Evolutionary conservation across 257 asterid genomes (phyloP).

Genomic region (Nicotiana obtusifolia): DNA sequence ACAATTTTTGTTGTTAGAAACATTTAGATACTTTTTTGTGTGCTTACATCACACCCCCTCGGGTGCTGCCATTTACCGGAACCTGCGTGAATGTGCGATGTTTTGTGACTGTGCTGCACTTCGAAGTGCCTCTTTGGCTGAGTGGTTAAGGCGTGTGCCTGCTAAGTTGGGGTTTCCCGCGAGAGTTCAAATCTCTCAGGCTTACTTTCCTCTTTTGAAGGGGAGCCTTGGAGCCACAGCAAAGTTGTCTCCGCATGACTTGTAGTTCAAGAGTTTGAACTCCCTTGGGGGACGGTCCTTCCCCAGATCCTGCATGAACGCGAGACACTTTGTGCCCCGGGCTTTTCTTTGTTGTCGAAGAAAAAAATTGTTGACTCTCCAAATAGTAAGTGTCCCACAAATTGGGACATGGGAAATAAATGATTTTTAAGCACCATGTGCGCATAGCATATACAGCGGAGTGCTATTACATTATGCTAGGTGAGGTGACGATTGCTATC

Average conservation of each 20-base stretch:
- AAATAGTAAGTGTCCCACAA: neutral
- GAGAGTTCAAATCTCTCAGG: conserved; percentile 98
- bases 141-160: conserved; percentile 70
- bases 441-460: neutral
- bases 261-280: too few species aligned
- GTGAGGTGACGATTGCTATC: neutral
- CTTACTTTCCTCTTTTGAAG: neutral
- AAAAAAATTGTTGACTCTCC: neutral
- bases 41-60: too few species aligned
- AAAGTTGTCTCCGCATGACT: too few species aligned
- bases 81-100: too few species aligned
- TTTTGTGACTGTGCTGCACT: too few species aligned
- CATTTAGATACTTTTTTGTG: neutral
- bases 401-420: neutral
- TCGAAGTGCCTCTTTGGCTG: conserved; percentile 41
- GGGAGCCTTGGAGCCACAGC: too few species aligned
- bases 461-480: neutral
- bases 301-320: too few species aligned
- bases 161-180: conserved; percentile 74
- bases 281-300: too few species aligned
- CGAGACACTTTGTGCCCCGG: too few species aligned
- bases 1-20: neutral
- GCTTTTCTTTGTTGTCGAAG: neutral
- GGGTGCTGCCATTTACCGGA: too few species aligned
- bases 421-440: neutral